phyloP scores from a whole-genome alignment of 768 basidiomycete genomes.

The Hygrophoropsis aurantiaca region DNA sequence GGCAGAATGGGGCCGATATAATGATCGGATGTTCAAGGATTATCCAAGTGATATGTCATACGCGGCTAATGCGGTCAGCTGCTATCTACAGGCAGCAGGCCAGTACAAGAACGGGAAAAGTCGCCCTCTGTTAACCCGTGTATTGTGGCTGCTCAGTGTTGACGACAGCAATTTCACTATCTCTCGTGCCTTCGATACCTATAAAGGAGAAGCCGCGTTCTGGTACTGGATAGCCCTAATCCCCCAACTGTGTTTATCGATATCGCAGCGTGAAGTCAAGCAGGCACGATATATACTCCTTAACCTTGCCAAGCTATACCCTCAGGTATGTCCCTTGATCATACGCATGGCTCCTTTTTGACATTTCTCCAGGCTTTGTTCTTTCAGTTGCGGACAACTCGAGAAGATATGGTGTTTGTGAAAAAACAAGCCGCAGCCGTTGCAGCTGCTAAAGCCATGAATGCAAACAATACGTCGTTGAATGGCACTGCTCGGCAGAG shows the following conservation, averaged over 20 bases:
- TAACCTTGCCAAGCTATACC: slow-evolving; percentile 87
- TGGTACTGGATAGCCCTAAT: slow-evolving; percentile 99
- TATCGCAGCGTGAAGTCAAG: slow-evolving; percentile 89
- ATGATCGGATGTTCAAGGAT: slow-evolving; percentile 92
- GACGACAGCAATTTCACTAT: slow-evolving; percentile 77
- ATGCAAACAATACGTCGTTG: slow-evolving; percentile 31
- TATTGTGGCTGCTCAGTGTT: slow-evolving; percentile 94
- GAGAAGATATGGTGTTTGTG: slow-evolving; percentile 61
- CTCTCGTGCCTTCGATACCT: slow-evolving; percentile 85
- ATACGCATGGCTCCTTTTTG: slow-evolving; percentile 3
- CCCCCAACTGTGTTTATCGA: slow-evolving; percentile 87
- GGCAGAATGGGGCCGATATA: slow-evolving; percentile 97
- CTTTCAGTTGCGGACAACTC: slow-evolving; percentile 87
- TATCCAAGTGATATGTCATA: slow-evolving; percentile 67
- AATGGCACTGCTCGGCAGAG: slow-evolving; percentile 32
- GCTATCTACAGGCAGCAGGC: slow-evolving; percentile 96
- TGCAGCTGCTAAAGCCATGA: slow-evolving; percentile 31
- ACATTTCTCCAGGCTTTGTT: slow-evolving; percentile 72
- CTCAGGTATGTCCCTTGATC: slow-evolving; percentile 63
- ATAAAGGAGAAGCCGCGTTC: slow-evolving; percentile 93
- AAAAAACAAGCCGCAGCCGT: slow-evolving; percentile 42
- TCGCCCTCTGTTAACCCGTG: slow-evolving; percentile 84
- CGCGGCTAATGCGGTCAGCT: slow-evolving; percentile 92
- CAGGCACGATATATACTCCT: slow-evolving; percentile 88
- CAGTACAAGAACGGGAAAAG: slow-evolving; percentile 93